Percentiles rank a stretch among this genome's conserved stretches.
Conservation (phyloP, 148 eudicot genomes). For the Silene uniflora region DNA sequence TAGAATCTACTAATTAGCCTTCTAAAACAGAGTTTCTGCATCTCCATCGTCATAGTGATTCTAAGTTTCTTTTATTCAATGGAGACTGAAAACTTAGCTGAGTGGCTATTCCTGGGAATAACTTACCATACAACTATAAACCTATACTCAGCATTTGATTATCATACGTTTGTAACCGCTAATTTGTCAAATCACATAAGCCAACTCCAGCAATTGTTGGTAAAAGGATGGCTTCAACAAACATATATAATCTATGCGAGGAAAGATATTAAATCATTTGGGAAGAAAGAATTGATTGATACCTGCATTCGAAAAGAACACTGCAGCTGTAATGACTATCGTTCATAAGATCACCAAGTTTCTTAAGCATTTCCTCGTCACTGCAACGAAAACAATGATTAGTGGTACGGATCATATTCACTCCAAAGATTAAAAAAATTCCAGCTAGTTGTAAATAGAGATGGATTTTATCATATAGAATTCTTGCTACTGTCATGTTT, state of each 20-base stretch:
- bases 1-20: not conserved
- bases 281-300: constrained; percentile 3
- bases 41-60: not conserved
- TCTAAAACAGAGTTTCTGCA: not conserved
- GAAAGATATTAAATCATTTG: not conserved
- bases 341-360: constrained; percentile 95
- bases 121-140: not conserved
- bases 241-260: not conserved
- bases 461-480: not conserved
- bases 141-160: too few relatives aligned
- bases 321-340: constrained; percentile 98
- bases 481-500: not conserved
- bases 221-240: not conserved
- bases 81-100: not conserved
- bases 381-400: constrained; percentile 43
- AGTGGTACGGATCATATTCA: not conserved
- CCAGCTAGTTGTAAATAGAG: not conserved
- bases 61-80: not conserved
- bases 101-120: not conserved
- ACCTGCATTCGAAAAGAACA: constrained; percentile 94
- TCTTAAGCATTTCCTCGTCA: constrained; percentile 84
- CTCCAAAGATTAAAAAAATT: not conserved
- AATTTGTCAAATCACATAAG: not conserved
- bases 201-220: not conserved
- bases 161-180: not conserved